These are phyloP conservation scores for Crucihimalaya himalaica DNA, from an alignment of 345 rosid species.

Conservation along the genomic window DNA sequence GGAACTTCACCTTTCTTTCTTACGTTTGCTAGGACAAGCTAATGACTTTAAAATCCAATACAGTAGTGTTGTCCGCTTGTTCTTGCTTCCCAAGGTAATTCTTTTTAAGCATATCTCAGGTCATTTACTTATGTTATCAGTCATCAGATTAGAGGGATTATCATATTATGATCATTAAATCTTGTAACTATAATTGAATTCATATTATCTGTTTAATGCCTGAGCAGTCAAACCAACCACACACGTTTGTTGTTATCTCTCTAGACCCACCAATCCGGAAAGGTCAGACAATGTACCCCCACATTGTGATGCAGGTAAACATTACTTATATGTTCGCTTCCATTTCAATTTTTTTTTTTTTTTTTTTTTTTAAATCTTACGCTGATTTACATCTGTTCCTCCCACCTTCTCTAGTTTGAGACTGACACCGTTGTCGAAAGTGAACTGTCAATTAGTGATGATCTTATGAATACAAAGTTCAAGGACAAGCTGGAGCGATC, in stretches of 20 bases:
- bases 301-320: slow-evolving; percentile 89
- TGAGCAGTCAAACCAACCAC: slow-evolving; percentile 91
- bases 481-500: slow-evolving; percentile 83
- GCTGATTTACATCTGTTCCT: slow-evolving; percentile 10
- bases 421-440: slow-evolving; percentile 72
- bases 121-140: neutral
- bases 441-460: slow-evolving; percentile 64
- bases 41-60: slow-evolving; percentile 99
- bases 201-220: slow-evolving; percentile 18
- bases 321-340: neutral
- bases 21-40: slow-evolving; percentile 95
- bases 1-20: slow-evolving; percentile 90
- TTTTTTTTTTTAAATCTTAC: neutral
- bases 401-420: slow-evolving; percentile 62
- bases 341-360: neutral
- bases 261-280: slow-evolving; percentile 98
- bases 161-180: neutral
- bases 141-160: slow-evolving; percentile 4
- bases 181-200: neutral
- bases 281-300: slow-evolving; percentile 96
- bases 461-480: slow-evolving; percentile 76
- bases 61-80: slow-evolving; percentile 94
- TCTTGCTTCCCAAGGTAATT: slow-evolving; percentile 91
- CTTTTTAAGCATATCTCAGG: slow-evolving; percentile 15
- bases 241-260: slow-evolving; percentile 87